Conservation (phyloP, 345 rosid species). For the Acer yangbiense region DNA sequence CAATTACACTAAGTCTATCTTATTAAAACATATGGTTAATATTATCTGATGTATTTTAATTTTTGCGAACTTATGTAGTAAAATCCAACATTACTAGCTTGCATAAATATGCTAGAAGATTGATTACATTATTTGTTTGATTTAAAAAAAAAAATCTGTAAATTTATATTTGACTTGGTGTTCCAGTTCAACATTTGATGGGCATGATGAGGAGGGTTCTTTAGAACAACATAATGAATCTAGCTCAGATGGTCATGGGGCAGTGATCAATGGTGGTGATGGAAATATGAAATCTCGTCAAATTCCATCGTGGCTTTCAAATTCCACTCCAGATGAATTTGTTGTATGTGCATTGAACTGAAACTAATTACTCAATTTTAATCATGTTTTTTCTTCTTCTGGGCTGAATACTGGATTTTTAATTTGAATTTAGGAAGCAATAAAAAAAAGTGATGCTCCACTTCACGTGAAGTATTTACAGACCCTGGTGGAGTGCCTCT, state of each 20-base stretch:
- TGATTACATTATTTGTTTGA: constrained; percentile 13
- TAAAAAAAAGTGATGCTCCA: constrained; percentile 86
- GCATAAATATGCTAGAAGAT: constrained; percentile 7
- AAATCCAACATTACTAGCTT: neutral
- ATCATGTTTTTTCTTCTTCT: constrained; percentile 23
- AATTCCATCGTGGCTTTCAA: constrained; percentile 83
- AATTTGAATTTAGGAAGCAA: constrained; percentile 61
- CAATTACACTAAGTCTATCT: neutral
- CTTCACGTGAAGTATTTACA: constrained; percentile 91
- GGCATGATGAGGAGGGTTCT: constrained; percentile 74
- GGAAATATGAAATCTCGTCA: constrained; percentile 47
- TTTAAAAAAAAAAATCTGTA: neutral
- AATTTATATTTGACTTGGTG: constrained; percentile 12
- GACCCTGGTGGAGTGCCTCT: constrained; percentile 96
- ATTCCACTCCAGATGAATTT: constrained; percentile 92
- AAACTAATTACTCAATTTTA: constrained; percentile 23
- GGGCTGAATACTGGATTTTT: constrained; percentile 19
- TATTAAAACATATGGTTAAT: neutral
- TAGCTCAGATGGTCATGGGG: constrained; percentile 46
- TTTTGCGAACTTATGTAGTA: neutral
- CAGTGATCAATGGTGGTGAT: constrained; percentile 59
- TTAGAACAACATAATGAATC: constrained; percentile 61
- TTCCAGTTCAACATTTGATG: constrained; percentile 84
- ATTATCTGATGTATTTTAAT: neutral
- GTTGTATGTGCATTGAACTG: constrained; percentile 50